Base-by-base conservation (phyloP, 2,329 filamentous ascomycete genomes). In the Clarireedia homoeocarpa region DNA sequence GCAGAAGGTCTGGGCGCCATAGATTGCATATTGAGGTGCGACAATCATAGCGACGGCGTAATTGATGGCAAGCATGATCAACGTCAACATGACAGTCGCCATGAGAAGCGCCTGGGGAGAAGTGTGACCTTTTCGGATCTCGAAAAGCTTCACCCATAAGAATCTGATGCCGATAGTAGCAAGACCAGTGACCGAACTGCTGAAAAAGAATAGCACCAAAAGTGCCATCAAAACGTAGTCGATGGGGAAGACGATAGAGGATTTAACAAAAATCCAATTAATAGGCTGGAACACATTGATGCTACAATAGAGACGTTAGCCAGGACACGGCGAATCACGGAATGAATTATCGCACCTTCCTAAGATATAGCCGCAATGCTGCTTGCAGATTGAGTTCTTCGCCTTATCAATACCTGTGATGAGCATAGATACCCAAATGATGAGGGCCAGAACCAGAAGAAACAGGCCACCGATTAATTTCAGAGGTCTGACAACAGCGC, bases 361-460 rank as follows among this genome's bases (percentile, higher is more conserved):
- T 4, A 99, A 79, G 50, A 97, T 88, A 72, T 96, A 99, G 60
- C 94, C 94, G 69, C 94, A 99, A 65, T 83, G 85, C 58, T 84
- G 77, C 71, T 94, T 92, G 80, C 94, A 99, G 60, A 95, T 76
- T 3, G 91, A 96, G 75, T 97, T 96, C 71, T 88, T 91, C 38
- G 91, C 89, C 75, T 97, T 97, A 80, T 99, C 94, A 67, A 97
- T 91, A 63, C 85, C 88, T 0, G 92, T 97, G 69, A 97, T 88
- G 63, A 97, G 80, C 90, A 99, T 97, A 12, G 89, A 95, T 7
- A 86, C 80, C 80, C 90, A 95, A 63, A 95, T 80, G 44, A 95
- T 63, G 14, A 96, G 72, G 0, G 89, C 79, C 23, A 96, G 70
- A 1, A 90, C 62, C 34, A 96, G 78, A 2, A 97, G 74, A 0